Conservation (phyloP, 352 stramenopile species). For the Phytopythium oedochilum region DNA sequence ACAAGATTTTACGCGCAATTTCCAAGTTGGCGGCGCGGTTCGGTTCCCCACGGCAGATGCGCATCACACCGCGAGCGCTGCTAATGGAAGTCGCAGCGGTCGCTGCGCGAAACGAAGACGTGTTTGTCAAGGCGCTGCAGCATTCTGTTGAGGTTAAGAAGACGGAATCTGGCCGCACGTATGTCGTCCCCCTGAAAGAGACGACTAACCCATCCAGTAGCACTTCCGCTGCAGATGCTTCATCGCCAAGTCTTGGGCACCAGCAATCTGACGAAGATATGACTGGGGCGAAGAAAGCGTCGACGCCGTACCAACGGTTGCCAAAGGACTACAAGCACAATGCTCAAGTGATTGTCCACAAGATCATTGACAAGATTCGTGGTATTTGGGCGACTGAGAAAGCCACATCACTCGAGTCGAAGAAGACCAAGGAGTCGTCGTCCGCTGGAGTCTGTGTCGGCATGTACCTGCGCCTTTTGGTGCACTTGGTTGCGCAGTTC, state of each 20-base stretch:
- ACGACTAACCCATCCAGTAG: constrained; percentile 7
- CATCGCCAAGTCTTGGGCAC: neutral
- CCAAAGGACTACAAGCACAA: constrained; percentile 68
- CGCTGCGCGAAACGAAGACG: constrained; percentile 64
- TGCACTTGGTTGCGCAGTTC: constrained; percentile 70
- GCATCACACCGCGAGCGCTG: constrained; percentile 74
- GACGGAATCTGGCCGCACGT: constrained; percentile 73
- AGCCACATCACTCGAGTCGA: neutral
- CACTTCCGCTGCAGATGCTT: constrained; percentile 1
- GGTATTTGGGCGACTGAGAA: constrained; percentile 56
- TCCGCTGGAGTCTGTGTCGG: constrained; percentile 40
- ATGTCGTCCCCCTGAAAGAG: constrained; percentile 51
- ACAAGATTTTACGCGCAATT: constrained; percentile 76
- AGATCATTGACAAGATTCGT: constrained; percentile 58
- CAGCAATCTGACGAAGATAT: constrained; percentile 15
- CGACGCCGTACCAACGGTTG: constrained; percentile 29
- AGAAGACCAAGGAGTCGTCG: neutral
- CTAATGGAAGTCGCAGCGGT: constrained; percentile 75
- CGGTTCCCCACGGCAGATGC: constrained; percentile 65
- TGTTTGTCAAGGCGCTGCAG: constrained; percentile 71
- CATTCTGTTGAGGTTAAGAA: constrained; percentile 73
- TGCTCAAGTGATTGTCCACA: constrained; percentile 48
- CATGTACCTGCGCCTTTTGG: constrained; percentile 64
- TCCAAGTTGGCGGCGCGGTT: constrained; percentile 71
- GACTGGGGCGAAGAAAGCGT: constrained; percentile 18